These are phyloP conservation scores for Marchantia polymorpha DNA, from an alignment of 225 moss, liverwort and hornwort genomes.

Conservation along the genomic window DNA sequence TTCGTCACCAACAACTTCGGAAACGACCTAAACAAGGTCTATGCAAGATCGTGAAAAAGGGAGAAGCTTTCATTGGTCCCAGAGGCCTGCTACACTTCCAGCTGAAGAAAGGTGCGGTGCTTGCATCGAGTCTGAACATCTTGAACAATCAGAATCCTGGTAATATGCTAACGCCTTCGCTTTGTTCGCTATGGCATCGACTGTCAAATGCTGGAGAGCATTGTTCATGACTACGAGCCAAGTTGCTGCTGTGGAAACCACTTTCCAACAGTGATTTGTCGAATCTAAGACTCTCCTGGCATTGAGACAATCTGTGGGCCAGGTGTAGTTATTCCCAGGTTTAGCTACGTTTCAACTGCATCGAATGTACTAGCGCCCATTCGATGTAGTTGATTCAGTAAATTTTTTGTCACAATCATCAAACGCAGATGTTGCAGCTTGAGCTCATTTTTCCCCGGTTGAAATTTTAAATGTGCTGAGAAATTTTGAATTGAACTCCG, in stretches of 20 bases:
- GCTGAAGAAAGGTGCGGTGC: neutral
- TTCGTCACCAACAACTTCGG: conserved; percentile 12
- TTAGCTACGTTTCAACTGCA: too few relatives aligned
- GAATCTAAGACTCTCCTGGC: too few relatives aligned
- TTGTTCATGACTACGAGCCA: neutral
- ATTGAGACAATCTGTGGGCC: too few relatives aligned
- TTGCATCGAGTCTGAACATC: neutral
- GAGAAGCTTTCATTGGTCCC: conserved; percentile 3
- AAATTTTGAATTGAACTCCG: too few relatives aligned
- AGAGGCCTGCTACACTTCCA: conserved; percentile 9
- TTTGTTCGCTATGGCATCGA: neutral
- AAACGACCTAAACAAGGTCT: neutral
- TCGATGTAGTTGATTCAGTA: too few relatives aligned
- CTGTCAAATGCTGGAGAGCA: neutral
- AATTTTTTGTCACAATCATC: too few relatives aligned
- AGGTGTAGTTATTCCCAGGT: too few relatives aligned
- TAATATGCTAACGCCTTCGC: neutral
- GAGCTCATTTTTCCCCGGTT: too few relatives aligned
- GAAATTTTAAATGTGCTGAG: too few relatives aligned
- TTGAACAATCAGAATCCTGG: conserved; percentile 5
- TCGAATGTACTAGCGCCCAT: too few relatives aligned
- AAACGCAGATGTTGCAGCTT: too few relatives aligned
- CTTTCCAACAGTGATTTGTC: too few relatives aligned
- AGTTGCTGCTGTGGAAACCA: neutral
- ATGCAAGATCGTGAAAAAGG: conserved; percentile 12